Evolutionary conservation across 352 stramenopile species (phyloP), one percentile per base, ranked within the genome.

Genomic region (Phytopythium montanum): DNA sequence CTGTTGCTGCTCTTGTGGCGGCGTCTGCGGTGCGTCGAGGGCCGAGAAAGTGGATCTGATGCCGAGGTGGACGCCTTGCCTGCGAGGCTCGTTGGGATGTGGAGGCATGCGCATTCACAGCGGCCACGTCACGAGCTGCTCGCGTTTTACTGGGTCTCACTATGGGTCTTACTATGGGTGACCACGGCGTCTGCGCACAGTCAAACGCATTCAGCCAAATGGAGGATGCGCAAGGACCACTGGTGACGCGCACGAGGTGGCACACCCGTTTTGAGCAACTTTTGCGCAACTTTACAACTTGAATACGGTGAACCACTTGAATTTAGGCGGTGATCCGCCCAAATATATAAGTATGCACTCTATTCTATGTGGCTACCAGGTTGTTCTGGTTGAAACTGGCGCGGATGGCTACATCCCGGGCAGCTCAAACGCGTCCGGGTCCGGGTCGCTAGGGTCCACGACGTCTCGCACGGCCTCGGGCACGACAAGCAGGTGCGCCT

Each of bases 371-470:
- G 3, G 39, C 13, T 45, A 45, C 25, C 39, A 45, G 39, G 8
- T 25, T 25, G n/a, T 9, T 36, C 31, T 14, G 31, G 5, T 36
- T 36, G 31, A 36, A 36, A 10, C 6, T 3, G 31, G 5, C 13
- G 31, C 13, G 31, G 29, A 34, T 34, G 29, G 9, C 29, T n/a
- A n/a, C n/a, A n/a, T n/a, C n/a, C n/a, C n/a, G n/a, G n/a, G n/a
- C n/a, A n/a, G n/a, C n/a, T n/a, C n/a, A n/a, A n/a, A n/a, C 33
- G 23, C 3, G 26, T 58, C 53, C 13, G 36, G 53, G 25, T 58
- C 53, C 12, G 53, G 12, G 41, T 85, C 73, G 41, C 82, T 71
- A 21, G 66, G 72, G 57, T 81, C 72, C 7, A 85, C 64, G 10
- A 80, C 59, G n/a, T 74, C 59, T 42, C 63, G 68, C 42, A 76